Evolutionary conservation across 2,329 filamentous ascomycete genomes (phyloP).

Genomic region (Pseudogymnoascus sp.): DNA sequence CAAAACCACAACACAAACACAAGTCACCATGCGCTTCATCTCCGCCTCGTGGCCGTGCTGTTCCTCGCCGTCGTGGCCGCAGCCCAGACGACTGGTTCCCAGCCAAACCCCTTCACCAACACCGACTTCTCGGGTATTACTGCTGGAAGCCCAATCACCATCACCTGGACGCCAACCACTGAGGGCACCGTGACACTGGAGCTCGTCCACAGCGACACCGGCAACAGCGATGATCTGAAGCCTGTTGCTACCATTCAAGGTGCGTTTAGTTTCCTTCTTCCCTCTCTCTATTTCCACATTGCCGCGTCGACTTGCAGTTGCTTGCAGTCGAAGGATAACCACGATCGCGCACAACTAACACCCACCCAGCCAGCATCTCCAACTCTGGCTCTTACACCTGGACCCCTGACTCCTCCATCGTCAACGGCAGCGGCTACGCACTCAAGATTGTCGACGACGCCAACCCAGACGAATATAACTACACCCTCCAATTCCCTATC

Average conservation of each 20-base stretch:
- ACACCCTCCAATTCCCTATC: slow-evolving; percentile 24
- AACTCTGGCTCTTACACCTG: slow-evolving; percentile 16
- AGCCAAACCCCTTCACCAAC: slow-evolving; percentile 22
- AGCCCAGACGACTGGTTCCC: slow-evolving; percentile 7
- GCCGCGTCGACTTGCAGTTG: neutral
- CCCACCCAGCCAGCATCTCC: slow-evolving; percentile 10
- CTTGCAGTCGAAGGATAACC: neutral
- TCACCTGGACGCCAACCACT: slow-evolving; percentile 17
- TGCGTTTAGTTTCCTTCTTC: slow-evolving; percentile 6
- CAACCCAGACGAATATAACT: slow-evolving; percentile 21
- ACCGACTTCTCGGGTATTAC: slow-evolving; percentile 13
- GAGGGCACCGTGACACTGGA: slow-evolving; percentile 17
- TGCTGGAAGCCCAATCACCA: slow-evolving; percentile 13
- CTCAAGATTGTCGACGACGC: slow-evolving; percentile 20
- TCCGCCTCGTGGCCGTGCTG: slow-evolving; percentile 16
- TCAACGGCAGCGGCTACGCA: slow-evolving; percentile 14
- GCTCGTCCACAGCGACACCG: slow-evolving; percentile 17
- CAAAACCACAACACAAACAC: neutral
- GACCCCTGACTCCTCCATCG: slow-evolving; percentile 14
- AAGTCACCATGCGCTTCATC: slow-evolving; percentile 22
- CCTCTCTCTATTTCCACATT: slow-evolving; percentile 10
- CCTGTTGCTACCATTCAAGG: slow-evolving; percentile 15
- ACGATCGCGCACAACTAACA: slow-evolving; percentile 8
- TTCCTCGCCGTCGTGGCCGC: slow-evolving; percentile 14
- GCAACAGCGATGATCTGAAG: slow-evolving; percentile 8